Conservation (phyloP, 345 rosid species). For the Lagerstroemia speciosa region DNA sequence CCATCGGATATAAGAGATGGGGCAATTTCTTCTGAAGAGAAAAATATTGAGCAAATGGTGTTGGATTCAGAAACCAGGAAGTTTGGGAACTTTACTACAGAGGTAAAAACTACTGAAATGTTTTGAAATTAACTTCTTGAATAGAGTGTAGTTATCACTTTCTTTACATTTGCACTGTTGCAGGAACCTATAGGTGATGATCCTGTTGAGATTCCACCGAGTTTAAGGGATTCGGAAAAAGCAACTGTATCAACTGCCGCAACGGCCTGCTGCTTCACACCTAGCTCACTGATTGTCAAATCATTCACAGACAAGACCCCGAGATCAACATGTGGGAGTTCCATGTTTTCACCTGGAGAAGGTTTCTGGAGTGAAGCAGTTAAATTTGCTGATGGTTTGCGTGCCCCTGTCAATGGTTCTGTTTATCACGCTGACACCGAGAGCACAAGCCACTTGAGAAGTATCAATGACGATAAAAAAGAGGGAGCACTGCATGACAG, state of each 20-base stretch:
- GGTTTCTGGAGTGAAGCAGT: slow-evolving; percentile 96
- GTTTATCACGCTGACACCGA: slow-evolving; percentile 16
- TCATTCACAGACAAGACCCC: slow-evolving; percentile 44
- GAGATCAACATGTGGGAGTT: slow-evolving; percentile 70
- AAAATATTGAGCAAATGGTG: slow-evolving; percentile 29
- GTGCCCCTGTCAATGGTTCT: slow-evolving; percentile 27
- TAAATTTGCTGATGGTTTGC: slow-evolving; percentile 79
- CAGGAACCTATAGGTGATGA: slow-evolving; percentile 26
- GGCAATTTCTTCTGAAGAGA: slow-evolving; percentile 20
- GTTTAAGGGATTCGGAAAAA: slow-evolving; percentile 55
- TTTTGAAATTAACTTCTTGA: neutral
- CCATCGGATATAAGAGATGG: slow-evolving; percentile 20
- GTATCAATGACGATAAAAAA: slow-evolving; percentile 25
- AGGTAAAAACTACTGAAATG: slow-evolving; percentile 32
- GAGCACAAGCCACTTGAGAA: slow-evolving; percentile 11
- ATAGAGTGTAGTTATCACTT: slow-evolving; percentile 2
- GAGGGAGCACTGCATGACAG: slow-evolving; percentile 32
- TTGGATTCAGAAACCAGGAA: slow-evolving; percentile 26
- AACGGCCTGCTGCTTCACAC: slow-evolving; percentile 45
- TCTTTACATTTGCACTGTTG: slow-evolving; percentile 8
- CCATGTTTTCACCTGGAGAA: slow-evolving; percentile 92
- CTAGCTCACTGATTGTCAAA: slow-evolving; percentile 43
- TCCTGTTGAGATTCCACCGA: slow-evolving; percentile 28
- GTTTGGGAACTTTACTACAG: slow-evolving; percentile 20
- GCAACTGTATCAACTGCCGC: slow-evolving; percentile 27